Conservation (phyloP, 2,329 filamentous ascomycete genomes). For the Emericellopsis cladophorae region DNA sequence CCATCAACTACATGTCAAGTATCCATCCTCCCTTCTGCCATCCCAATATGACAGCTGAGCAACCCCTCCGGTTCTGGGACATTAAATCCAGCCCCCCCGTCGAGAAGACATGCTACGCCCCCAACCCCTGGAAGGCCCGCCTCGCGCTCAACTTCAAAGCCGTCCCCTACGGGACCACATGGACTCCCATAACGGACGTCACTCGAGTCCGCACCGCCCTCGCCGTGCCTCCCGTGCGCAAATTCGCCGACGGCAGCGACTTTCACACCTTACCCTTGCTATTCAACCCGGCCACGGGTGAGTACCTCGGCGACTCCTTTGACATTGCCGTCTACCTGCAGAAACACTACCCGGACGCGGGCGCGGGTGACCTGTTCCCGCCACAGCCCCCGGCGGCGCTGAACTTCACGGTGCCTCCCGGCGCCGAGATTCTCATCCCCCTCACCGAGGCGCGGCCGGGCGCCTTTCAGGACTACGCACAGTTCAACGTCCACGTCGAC, state of each 20-base stretch:
- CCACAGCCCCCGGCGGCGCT: slow-evolving; percentile 15
- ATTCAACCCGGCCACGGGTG: slow-evolving; percentile 25
- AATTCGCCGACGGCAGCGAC: slow-evolving; percentile 40
- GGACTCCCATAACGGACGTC: slow-evolving; percentile 41
- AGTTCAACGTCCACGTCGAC: slow-evolving; percentile 44
- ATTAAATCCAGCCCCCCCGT: too few species aligned
- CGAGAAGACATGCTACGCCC: too few species aligned
- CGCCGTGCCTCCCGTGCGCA: slow-evolving; percentile 34
- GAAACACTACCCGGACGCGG: slow-evolving; percentile 30
- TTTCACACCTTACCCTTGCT: slow-evolving; percentile 50
- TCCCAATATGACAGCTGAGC: too few species aligned
- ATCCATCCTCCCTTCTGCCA: too few species aligned
- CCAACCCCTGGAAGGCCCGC: slow-evolving; percentile 20
- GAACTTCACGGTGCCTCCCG: slow-evolving; percentile 27
- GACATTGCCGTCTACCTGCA: slow-evolving; percentile 52
- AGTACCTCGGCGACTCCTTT: slow-evolving; percentile 46
- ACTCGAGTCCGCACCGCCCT: slow-evolving; percentile 30
- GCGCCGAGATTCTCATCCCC: neutral
- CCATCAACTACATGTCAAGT: too few species aligned
- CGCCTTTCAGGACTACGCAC: slow-evolving; percentile 23
- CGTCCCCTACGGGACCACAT: slow-evolving; percentile 22
- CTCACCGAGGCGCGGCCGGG: slow-evolving; percentile 11
- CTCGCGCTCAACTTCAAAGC: slow-evolving; percentile 29
- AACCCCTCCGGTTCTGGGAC: too few species aligned
- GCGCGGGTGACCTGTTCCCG: slow-evolving; percentile 35